Conservation (phyloP, 2,329 filamentous ascomycete species). For the Penicillium sp. region DNA sequence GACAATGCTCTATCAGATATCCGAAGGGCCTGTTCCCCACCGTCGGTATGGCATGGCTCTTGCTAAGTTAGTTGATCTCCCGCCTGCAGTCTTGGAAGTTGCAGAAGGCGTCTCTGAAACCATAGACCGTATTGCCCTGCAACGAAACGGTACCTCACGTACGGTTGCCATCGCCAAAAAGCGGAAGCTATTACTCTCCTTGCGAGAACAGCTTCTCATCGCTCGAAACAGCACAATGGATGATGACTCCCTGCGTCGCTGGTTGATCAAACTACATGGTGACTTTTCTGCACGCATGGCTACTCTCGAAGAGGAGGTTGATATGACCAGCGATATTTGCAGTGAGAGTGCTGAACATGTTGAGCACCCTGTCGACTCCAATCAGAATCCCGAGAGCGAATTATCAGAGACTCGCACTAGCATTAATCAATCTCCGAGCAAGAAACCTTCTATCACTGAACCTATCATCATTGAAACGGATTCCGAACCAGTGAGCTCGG, state of each 20-base stretch:
- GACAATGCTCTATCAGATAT: slow-evolving; percentile 86
- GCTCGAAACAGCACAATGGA: slow-evolving; percentile 68
- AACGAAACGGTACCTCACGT: slow-evolving; percentile 62
- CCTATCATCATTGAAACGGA: slow-evolving; percentile 9
- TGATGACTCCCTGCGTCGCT: slow-evolving; percentile 64
- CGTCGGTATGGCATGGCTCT: slow-evolving; percentile 83
- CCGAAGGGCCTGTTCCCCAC: slow-evolving; percentile 70
- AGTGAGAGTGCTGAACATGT: slow-evolving; percentile 7
- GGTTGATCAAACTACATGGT: slow-evolving; percentile 69
- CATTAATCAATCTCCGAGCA: neutral
- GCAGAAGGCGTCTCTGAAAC: slow-evolving; percentile 69
- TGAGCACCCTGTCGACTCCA: neutral
- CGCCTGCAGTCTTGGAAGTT: slow-evolving; percentile 66
- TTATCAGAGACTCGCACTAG: neutral
- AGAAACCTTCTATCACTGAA: neutral
- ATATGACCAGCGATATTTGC: slow-evolving; percentile 19
- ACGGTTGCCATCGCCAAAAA: slow-evolving; percentile 64
- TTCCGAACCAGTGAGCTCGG: slow-evolving; percentile 1
- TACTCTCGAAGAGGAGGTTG: slow-evolving; percentile 57
- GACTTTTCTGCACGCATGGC: slow-evolving; percentile 77
- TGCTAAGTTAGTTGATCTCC: slow-evolving; percentile 75
- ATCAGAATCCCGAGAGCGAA: neutral
- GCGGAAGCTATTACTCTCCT: slow-evolving; percentile 72
- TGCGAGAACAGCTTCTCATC: slow-evolving; percentile 74
- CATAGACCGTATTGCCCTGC: slow-evolving; percentile 62